Conservation (phyloP, 257 asterid species). For the Ocimum tenuiflorum region DNA sequence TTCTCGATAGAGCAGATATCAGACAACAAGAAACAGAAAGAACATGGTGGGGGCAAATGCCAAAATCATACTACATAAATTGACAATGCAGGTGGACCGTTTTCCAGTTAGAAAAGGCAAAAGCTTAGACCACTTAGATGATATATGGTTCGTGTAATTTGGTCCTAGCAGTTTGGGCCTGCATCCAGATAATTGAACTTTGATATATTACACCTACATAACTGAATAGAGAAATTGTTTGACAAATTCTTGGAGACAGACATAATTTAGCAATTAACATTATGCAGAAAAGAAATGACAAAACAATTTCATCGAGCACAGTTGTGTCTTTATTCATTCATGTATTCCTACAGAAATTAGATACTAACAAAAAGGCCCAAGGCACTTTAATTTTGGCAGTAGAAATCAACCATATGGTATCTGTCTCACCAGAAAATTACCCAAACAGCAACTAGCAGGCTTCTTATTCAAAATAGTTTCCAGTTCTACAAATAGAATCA, state of each 20-base stretch:
- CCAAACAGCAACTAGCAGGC: background rate
- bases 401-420: background rate
- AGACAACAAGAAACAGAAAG: background rate
- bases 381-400: no score
- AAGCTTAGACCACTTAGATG: background rate
- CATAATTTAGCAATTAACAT: background rate
- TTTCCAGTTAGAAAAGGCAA: constrained; percentile 4
- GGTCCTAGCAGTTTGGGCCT: background rate
- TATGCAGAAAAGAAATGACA: background rate
- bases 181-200: background rate
- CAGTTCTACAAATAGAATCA: background rate
- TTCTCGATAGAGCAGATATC: background rate
- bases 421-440: background rate
- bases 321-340: background rate
- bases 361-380: background rate
- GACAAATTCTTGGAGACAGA: background rate
- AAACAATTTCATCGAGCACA: background rate
- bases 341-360: background rate
- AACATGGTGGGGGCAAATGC: background rate
- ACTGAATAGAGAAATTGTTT: background rate
- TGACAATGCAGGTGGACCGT: background rate
- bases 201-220: background rate
- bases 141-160: background rate
- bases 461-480: background rate
- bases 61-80: background rate